phyloP scores from a whole-genome alignment of 2,329 filamentous ascomycete species.

The Fusarium illudens region DNA sequence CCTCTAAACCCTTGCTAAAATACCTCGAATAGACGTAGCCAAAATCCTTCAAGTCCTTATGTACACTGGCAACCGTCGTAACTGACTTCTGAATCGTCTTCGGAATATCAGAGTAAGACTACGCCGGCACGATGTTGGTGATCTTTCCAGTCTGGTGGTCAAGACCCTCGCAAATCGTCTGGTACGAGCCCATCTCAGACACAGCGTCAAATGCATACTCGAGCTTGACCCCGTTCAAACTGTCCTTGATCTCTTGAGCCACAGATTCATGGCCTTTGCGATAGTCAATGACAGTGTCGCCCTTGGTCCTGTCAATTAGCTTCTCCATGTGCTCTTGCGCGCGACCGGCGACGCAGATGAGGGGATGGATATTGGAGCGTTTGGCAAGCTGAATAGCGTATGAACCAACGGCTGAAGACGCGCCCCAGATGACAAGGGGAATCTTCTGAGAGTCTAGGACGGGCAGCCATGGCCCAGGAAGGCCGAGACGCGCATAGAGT shows the following conservation, averaged over 20 bases:
- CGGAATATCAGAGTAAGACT: slow-evolving; percentile 24
- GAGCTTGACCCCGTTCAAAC: background rate
- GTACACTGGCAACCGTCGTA: slow-evolving; percentile 19
- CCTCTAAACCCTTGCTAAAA: slow-evolving; percentile 14
- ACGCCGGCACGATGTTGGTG: slow-evolving; percentile 17
- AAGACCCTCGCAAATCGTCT: slow-evolving; percentile 21
- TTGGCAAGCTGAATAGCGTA: slow-evolving; percentile 19
- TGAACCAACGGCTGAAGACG: slow-evolving; percentile 25
- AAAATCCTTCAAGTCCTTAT: slow-evolving; percentile 18
- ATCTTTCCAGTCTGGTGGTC: slow-evolving; percentile 10
- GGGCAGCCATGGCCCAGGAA: slow-evolving; percentile 9
- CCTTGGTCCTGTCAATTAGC: slow-evolving; percentile 13
- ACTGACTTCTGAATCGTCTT: slow-evolving; percentile 21
- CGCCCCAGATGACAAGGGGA: slow-evolving; percentile 22
- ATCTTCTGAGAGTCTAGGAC: background rate
- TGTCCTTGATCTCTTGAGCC: background rate
- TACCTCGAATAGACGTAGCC: background rate
- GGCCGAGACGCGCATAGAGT: slow-evolving; percentile 4
- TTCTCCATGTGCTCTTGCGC: slow-evolving; percentile 16
- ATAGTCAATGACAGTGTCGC: slow-evolving; percentile 27
- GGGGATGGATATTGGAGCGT: slow-evolving; percentile 20
- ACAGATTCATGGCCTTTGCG: background rate
- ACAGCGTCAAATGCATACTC: slow-evolving; percentile 20
- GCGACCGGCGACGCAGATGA: slow-evolving; percentile 26
- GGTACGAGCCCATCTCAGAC: slow-evolving; percentile 25